Percentiles rank a stretch among this genome's conserved stretches.
phyloP scores from a whole-genome alignment of 2,329 filamentous ascomycete species.

The Chrysoporthe puriensis region DNA sequence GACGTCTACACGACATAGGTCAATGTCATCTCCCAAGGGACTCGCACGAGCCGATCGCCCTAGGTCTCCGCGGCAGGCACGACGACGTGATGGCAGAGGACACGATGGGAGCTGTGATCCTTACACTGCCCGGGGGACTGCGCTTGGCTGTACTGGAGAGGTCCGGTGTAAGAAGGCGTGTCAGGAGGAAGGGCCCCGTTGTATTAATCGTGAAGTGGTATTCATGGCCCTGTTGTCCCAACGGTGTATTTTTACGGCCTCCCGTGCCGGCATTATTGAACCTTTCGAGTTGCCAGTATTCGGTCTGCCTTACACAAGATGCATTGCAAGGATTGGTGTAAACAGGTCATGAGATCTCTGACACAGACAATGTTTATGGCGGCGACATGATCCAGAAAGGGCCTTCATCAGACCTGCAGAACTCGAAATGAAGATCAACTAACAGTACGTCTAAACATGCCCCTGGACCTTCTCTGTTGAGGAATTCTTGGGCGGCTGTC shows the following conservation, averaged over 20 bases:
- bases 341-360: not conserved
- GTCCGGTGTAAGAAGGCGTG: constrained; percentile 30
- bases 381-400: no score
- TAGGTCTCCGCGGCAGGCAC: no score
- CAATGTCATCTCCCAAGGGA: no score
- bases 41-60: no score
- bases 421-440: not conserved
- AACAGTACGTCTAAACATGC: constrained; percentile 31
- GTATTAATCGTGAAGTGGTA: constrained; percentile 33
- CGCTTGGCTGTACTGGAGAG: constrained; percentile 29
- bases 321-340: not conserved
- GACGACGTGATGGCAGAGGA: no score
- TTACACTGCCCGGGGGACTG: constrained; percentile 26
- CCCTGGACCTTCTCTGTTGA: constrained; percentile 23
- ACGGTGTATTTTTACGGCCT: constrained; percentile 29
- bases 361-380: no score
- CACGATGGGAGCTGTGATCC: not conserved
- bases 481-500: constrained; percentile 26
- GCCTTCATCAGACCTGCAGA: no score
- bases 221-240: constrained; percentile 31
- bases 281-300: not conserved
- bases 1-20: no score
- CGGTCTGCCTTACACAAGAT: no score
- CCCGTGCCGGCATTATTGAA: constrained; percentile 34
- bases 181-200: constrained; percentile 29